These are phyloP conservation scores for Anisodus tanguticus DNA, from an alignment of 257 asterid species.

Conservation along the genomic window DNA sequence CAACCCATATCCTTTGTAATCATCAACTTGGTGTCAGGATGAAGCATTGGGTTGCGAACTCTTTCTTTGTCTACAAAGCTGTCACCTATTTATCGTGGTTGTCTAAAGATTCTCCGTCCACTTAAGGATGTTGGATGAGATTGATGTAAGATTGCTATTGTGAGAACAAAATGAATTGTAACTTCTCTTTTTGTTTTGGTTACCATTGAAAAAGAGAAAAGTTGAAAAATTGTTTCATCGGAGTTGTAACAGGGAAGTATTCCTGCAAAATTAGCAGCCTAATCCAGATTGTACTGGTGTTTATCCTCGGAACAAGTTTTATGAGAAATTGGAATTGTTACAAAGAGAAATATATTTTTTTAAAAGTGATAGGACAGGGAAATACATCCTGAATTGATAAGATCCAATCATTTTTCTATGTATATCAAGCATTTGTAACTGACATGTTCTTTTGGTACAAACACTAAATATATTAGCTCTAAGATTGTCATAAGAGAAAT, in stretches of 20 bases:
- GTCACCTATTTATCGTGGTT: background rate
- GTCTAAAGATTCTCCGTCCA: background rate
- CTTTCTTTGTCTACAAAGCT: background rate
- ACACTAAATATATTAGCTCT: background rate
- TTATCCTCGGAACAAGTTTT: background rate
- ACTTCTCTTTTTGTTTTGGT: background rate
- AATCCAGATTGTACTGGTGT: too few relatives aligned
- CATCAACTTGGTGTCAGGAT: background rate
- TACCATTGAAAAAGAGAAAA: constrained; percentile 10
- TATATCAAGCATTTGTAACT: background rate
- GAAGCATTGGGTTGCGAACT: background rate
- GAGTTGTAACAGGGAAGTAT: background rate
- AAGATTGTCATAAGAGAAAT: background rate
- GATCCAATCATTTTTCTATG: background rate
- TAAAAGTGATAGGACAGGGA: background rate
- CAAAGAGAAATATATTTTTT: background rate
- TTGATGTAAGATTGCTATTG: background rate
- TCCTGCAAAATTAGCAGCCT: too few relatives aligned
- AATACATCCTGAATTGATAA: background rate
- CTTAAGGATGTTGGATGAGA: background rate
- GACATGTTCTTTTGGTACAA: background rate
- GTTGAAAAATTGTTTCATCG: background rate
- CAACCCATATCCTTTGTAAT: background rate
- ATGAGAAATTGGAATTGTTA: background rate
- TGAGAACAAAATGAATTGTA: background rate